phyloP scores from a whole-genome alignment of 805 yeast species.

The Candida coleopterorum region DNA sequence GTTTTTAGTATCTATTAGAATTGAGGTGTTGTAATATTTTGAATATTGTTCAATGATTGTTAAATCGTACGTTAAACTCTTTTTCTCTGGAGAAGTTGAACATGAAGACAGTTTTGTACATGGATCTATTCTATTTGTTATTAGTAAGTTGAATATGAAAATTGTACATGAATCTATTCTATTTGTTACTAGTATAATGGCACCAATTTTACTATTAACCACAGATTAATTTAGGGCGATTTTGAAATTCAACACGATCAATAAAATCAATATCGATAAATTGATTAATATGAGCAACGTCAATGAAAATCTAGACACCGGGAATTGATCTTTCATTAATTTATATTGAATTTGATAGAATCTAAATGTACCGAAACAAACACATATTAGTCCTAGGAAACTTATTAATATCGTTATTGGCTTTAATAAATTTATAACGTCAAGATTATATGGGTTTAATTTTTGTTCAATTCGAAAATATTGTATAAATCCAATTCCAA shows the following conservation, averaged over 20 bases:
- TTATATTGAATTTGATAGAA: conserved; percentile 23
- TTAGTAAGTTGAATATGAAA: too few relatives aligned
- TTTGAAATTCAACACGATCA: conserved; percentile 18
- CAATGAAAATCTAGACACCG: conserved; percentile 20
- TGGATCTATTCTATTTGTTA: too few relatives aligned
- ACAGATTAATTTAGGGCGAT: too few relatives aligned
- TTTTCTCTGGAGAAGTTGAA: too few relatives aligned
- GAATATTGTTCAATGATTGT: too few relatives aligned
- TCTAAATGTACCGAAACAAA: conserved; percentile 19
- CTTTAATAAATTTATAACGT: conserved; percentile 4
- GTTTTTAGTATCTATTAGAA: too few relatives aligned
- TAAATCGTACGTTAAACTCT: too few relatives aligned
- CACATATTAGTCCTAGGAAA: conserved; percentile 13
- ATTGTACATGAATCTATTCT: too few relatives aligned
- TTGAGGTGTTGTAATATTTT: too few relatives aligned
- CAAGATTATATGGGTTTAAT: not conserved
- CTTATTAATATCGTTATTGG: conserved; percentile 16
- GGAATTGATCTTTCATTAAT: conserved; percentile 17
- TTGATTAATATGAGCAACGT: conserved; percentile 15
- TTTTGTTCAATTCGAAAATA: conserved; percentile 16
- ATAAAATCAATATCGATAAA: conserved; percentile 15
- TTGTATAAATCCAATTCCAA: conserved; percentile 22
- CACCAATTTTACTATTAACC: too few relatives aligned
- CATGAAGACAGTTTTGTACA: too few relatives aligned
- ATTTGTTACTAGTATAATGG: too few relatives aligned